Conservation (phyloP, 306 rosid genomes). For the Castanea sativa region DNA sequence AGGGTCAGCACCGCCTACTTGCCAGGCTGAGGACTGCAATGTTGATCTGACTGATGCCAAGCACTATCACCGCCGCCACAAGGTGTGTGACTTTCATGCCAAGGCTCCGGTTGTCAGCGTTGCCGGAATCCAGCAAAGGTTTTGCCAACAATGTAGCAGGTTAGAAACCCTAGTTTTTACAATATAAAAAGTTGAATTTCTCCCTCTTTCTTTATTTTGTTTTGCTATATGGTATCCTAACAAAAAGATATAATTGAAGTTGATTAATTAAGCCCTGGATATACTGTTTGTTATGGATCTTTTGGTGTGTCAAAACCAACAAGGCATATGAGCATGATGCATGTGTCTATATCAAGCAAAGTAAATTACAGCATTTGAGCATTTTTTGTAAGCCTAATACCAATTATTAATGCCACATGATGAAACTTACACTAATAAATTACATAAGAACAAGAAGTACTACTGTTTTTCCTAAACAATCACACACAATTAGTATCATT, state of each 20-base stretch:
- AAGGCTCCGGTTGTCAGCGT: slow-evolving; percentile 63
- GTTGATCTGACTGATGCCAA: slow-evolving; percentile 72
- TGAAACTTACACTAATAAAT: background rate
- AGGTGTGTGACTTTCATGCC: slow-evolving; percentile 87
- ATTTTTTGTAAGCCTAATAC: background rate
- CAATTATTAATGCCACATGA: slow-evolving; percentile 7
- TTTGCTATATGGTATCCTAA: too few relatives aligned
- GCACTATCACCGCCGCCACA: slow-evolving; percentile 76
- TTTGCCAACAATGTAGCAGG: slow-evolving; percentile 99
- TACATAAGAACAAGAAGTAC: too few relatives aligned
- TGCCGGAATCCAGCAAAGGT: slow-evolving; percentile 56
- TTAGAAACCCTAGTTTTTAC: slow-evolving; percentile 52
- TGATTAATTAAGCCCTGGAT: background rate
- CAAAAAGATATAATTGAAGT: background rate
- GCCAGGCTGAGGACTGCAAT: slow-evolving; percentile 71
- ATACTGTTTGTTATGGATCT: background rate
- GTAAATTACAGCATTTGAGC: background rate
- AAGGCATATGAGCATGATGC: background rate
- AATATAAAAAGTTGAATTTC: background rate
- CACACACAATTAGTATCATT: too few relatives aligned
- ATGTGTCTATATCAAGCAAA: background rate
- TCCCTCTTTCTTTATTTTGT: background rate
- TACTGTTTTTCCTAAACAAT: too few relatives aligned
- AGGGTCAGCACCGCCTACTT: slow-evolving; percentile 38
- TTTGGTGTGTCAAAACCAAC: background rate